phyloP scores from a whole-genome alignment of 345 rosid species.

The Pugionium cornutum region DNA sequence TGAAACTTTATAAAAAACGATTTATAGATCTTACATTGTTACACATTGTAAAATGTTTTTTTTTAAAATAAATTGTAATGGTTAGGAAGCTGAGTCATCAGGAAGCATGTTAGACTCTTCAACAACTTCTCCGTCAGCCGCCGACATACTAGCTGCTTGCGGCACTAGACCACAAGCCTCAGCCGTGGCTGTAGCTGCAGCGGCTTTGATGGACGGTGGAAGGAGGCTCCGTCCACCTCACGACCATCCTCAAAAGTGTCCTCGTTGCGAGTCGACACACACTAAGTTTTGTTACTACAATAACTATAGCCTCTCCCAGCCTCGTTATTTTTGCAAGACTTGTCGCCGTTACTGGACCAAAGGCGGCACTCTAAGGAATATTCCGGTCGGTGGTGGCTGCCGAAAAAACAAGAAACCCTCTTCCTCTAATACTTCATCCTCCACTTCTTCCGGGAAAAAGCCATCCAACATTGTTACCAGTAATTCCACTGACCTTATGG shows the following conservation, averaged over 20 bases:
- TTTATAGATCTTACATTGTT: background rate
- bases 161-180: conserved; percentile 78
- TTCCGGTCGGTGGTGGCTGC: conserved; percentile 97
- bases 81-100: conserved; percentile 43
- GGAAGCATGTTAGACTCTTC: conserved; percentile 40
- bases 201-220: conserved; percentile 72
- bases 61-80: background rate
- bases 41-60: background rate
- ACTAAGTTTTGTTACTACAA: conserved; percentile 98
- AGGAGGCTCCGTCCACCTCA: conserved; percentile 89
- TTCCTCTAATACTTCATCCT: conserved; percentile 34
- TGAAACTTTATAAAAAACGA: background rate
- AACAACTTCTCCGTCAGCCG: conserved; percentile 78
- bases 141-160: conserved; percentile 64
- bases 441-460: conserved; percentile 52
- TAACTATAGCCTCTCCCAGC: conserved; percentile 97
- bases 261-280: conserved; percentile 89
- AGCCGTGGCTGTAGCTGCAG: conserved; percentile 40
- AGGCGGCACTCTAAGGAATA: conserved; percentile 92
- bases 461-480: conserved; percentile 44
- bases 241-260: conserved; percentile 90
- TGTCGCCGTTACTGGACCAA: conserved; percentile 99
- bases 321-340: conserved; percentile 96
- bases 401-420: conserved; percentile 76
- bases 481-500: conserved; percentile 34